Conservation (phyloP, 2,329 filamentous ascomycete species). For the Talaromyces rugulosus region DNA sequence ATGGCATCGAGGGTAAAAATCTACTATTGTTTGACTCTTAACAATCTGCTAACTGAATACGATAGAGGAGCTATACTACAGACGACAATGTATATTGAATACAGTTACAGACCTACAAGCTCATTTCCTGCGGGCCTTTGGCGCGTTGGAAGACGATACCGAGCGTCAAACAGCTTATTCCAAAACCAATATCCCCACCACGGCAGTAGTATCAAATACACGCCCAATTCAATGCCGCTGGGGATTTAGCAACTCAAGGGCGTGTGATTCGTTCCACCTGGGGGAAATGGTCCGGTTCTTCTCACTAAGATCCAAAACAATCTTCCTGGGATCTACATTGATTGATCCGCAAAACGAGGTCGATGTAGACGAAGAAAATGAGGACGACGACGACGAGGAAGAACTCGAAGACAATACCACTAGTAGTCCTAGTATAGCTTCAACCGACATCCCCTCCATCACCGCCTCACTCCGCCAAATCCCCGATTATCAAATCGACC, state of each 20-base stretch:
- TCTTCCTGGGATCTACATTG: conserved; percentile 38
- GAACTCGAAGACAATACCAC: conserved; percentile 1
- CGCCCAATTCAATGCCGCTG: conserved; percentile 38
- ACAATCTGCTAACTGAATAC: neutral
- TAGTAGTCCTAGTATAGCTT: neutral
- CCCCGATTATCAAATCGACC: conserved; percentile 42
- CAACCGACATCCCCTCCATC: conserved; percentile 24
- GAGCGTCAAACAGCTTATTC: neutral
- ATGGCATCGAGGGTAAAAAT: conserved; percentile 36
- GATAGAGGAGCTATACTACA: conserved; percentile 38
- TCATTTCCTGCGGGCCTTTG: conserved; percentile 38
- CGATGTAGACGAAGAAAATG: conserved; percentile 10
- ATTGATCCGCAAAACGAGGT: conserved; percentile 30
- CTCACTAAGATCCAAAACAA: conserved; percentile 34
- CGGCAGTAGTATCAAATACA: conserved; percentile 14
- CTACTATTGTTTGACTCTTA: neutral
- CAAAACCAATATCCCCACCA: conserved; percentile 12
- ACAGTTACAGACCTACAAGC: conserved; percentile 41
- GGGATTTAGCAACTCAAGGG: conserved; percentile 37
- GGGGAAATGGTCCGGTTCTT: conserved; percentile 44
- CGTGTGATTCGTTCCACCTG: conserved; percentile 42
- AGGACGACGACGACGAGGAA: conserved; percentile 9
- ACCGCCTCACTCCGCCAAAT: conserved; percentile 36
- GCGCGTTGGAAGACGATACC: conserved; percentile 28
- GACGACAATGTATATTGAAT: conserved; percentile 38